Evolutionary conservation across 768 basidiomycete species (phyloP).

Genomic region (Phanerochaete sordida): DNA sequence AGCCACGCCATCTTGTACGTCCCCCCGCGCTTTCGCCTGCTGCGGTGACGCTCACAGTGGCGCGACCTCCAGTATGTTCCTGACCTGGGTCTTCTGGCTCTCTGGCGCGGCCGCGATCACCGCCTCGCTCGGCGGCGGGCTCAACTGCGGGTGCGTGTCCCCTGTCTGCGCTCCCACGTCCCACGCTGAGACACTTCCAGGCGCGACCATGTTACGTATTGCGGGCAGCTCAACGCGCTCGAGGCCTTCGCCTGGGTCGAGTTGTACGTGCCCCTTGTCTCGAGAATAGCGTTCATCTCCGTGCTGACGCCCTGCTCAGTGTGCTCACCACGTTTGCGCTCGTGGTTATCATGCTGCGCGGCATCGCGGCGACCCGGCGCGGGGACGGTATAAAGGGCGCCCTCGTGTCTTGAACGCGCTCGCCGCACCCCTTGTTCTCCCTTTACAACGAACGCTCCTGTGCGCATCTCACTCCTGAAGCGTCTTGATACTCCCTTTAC

Average conservation of each 20-base stretch:
- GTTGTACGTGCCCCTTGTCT: conserved; percentile 43
- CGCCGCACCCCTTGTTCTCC: too few relatives aligned
- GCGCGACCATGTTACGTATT: conserved; percentile 52
- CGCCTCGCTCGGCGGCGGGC: conserved; percentile 57
- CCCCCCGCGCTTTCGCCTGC: not conserved
- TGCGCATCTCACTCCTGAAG: not conserved
- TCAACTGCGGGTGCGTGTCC: conserved; percentile 59
- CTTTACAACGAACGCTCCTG: not conserved
- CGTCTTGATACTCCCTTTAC: not conserved
- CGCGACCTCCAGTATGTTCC: conserved; percentile 40
- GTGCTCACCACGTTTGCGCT: conserved; percentile 60
- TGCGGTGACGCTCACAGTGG: not conserved
- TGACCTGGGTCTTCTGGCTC: conserved; percentile 80
- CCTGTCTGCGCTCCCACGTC: not conserved
- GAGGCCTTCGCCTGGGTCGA: conserved; percentile 75
- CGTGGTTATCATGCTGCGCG: conserved; percentile 56
- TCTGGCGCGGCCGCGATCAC: conserved; percentile 73
- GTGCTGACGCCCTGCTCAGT: conserved; percentile 35
- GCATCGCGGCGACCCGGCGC: conserved; percentile 51
- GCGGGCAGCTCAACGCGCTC: conserved; percentile 73
- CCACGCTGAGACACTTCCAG: conserved; percentile 18
- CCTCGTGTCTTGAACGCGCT: not conserved
- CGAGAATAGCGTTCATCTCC: not conserved
- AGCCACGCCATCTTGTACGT: conserved; percentile 65
- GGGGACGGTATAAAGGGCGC: conserved; percentile 64